phyloP scores from a whole-genome alignment of 192 early-diverging fungal genomes.

The Backusella parvicylindrica region DNA sequence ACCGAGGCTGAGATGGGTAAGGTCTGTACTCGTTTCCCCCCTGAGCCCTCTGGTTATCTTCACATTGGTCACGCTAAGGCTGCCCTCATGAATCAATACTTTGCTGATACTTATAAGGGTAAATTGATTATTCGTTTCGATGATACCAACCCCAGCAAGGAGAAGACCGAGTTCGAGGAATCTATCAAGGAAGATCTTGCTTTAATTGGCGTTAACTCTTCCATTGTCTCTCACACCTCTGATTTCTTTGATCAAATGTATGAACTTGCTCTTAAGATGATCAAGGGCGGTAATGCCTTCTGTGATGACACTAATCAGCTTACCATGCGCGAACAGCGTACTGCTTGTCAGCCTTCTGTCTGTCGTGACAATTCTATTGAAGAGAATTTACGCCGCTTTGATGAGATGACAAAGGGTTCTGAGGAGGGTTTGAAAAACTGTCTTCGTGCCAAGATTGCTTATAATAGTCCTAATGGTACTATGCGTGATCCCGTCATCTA shows the following conservation, averaged over 20 bases:
- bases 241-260: slow-evolving; percentile 90
- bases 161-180: slow-evolving; percentile 94
- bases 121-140: slow-evolving; percentile 96
- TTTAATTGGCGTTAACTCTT: slow-evolving; percentile 82
- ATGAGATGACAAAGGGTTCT: slow-evolving; percentile 89
- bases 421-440: slow-evolving; percentile 79
- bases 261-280: slow-evolving; percentile 79
- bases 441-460: slow-evolving; percentile 94
- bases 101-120: slow-evolving; percentile 88
- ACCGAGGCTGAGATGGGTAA: slow-evolving; percentile 75
- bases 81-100: slow-evolving; percentile 94
- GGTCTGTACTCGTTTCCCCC: slow-evolving; percentile 97
- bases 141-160: slow-evolving; percentile 97
- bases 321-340: slow-evolving; percentile 88
- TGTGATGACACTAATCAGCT: slow-evolving; percentile 87
- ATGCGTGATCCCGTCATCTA: slow-evolving; percentile 97
- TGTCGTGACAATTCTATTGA: slow-evolving; percentile 83
- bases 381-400: slow-evolving; percentile 86
- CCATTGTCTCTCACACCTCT: slow-evolving; percentile 82
- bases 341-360: slow-evolving; percentile 75
- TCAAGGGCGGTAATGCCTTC: slow-evolving; percentile 87
- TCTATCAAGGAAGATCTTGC: slow-evolving; percentile 90
- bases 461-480: slow-evolving; percentile 83
- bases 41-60: slow-evolving; percentile 97
- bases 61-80: slow-evolving; percentile 99